Percentiles rank a stretch among this genome's conserved stretches.
phyloP scores from a whole-genome alignment of 306 rosid species.

The Castanea crenata region DNA sequence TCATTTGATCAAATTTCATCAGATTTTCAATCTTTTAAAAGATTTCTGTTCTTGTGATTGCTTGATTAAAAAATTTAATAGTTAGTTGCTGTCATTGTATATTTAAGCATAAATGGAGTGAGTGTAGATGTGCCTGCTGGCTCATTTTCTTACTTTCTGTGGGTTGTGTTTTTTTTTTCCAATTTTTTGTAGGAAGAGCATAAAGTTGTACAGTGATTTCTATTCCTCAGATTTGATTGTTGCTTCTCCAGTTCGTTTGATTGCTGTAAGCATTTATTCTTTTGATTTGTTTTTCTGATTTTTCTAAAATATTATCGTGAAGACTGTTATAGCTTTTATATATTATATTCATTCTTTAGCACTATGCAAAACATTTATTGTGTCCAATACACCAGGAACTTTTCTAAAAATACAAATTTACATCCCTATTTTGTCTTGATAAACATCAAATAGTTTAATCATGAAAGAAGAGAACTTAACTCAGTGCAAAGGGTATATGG shows the following conservation, averaged over 20 bases:
- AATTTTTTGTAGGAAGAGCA: slow-evolving; percentile 54
- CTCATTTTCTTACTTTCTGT: slow-evolving; percentile 3
- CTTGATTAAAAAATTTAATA: background rate
- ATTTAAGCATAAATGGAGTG: background rate
- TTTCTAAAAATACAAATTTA: background rate
- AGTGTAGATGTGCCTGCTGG: background rate
- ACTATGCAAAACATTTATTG: background rate
- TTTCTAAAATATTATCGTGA: background rate
- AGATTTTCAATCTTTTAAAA: background rate
- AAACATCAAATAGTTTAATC: background rate
- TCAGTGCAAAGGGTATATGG: background rate
- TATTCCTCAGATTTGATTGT: slow-evolving; percentile 86
- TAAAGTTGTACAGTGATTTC: slow-evolving; percentile 84
- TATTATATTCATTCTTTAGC: background rate
- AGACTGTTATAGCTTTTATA: slow-evolving; percentile 7
- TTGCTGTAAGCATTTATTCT: slow-evolving; percentile 44
- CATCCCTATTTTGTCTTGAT: background rate
- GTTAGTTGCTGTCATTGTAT: background rate
- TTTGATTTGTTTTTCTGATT: slow-evolving; percentile 9
- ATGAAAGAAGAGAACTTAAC: background rate
- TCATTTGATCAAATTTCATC: background rate
- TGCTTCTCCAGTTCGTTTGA: slow-evolving; percentile 79
- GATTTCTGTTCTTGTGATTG: background rate
- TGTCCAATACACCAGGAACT: background rate
- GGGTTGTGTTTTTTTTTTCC: background rate